Evolutionary conservation across 1,284 basidiomycete genomes (phyloP), one percentile per base, ranked within the genome.

Genomic region (Cryptococcus sp.): DNA sequence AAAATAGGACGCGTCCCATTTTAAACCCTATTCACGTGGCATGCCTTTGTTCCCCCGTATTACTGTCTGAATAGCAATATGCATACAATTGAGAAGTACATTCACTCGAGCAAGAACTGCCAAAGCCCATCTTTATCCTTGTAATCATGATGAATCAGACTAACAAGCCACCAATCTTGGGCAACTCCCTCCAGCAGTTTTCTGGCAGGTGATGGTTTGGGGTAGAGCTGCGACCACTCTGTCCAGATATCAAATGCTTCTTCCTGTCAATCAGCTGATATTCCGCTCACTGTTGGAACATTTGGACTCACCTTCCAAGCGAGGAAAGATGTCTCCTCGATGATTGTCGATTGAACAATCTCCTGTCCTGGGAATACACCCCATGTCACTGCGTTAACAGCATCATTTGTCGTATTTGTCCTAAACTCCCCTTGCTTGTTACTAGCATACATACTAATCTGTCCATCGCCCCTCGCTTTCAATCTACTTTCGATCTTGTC

Each of bases 351-450:
- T 72, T 98, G 96, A 46, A 97, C 80, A 66, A 98, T 91, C 79
- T 98, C 96, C 74, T 96, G 93, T 40, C 90, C 91, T 18, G 96
- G 94, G 82, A 98, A 99, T 5, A 96, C 91, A 61, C 94, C 96
- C 96, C 94, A 99, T 0, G 96, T 99, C 44, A 99, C 96, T 7
- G 96, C 96, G 66, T 98, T 98, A 36, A 94, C 92, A 7, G 91
- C 89, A 32, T 94, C 89, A 1, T 86, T 86, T 57, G 87, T 84
- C 31, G 86, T 91, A 79, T 98, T 98, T 49, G 93, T 97, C 50
- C 85, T 81, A 63, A 98, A 81, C 69, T 98, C 93, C 45, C 96
- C 96, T 57, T 83, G 77, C 36, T 81, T 76, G 66, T 91, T 90
- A 11, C 83, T 87, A 0, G 94, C 92, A 72, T 92, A 91, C 72